A percentile compares a stretch with the other conserved stretches of the same genome.
These are phyloP conservation scores for Avena insularis DNA, from an alignment of 176 grass and related monocot species.

Conservation along the genomic window DNA sequence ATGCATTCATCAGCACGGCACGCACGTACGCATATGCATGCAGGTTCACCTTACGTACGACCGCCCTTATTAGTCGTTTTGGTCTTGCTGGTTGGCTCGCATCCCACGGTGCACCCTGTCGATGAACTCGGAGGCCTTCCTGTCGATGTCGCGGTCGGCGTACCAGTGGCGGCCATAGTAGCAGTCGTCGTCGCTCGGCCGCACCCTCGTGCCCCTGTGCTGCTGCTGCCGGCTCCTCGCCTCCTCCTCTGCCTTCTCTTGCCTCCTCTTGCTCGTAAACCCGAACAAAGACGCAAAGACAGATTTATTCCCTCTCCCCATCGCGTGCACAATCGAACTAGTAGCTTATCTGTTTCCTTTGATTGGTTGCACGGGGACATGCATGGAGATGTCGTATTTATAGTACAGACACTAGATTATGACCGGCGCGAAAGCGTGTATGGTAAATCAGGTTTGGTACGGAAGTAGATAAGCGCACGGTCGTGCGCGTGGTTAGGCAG, in stretches of 20 bases:
- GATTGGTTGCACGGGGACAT: conserved; percentile 22
- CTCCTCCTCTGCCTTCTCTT: not conserved
- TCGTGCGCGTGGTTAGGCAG: conserved; percentile 41
- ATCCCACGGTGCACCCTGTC: conserved; percentile 48
- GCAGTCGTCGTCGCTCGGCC: conserved; percentile 55
- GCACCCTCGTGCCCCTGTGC: conserved; percentile 34
- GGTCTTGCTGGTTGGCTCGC: not conserved
- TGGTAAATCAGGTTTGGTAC: conserved; percentile 8
- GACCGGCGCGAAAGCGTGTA: not conserved
- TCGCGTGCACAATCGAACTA: not conserved
- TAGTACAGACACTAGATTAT: not conserved
- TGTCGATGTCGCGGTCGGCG: conserved; percentile 51
- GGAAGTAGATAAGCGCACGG: not conserved
- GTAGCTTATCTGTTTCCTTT: not conserved
- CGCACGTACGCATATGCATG: not conserved
- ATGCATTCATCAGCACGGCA: not conserved
- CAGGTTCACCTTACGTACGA: not conserved
- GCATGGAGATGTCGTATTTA: conserved; percentile 22
- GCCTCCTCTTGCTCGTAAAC: conserved; percentile 2
- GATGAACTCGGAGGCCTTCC: conserved; percentile 53
- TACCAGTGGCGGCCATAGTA: conserved; percentile 49
- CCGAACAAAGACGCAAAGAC: conserved; percentile 46
- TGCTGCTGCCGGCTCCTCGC: not conserved
- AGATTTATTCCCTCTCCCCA: conserved; percentile 44
- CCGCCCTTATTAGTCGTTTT: conserved; percentile 18